A percentile compares a stretch with the other conserved stretches of the same genome.
phyloP scores from a whole-genome alignment of 2,329 filamentous ascomycete species.

The Harringtonia lauricola region DNA sequence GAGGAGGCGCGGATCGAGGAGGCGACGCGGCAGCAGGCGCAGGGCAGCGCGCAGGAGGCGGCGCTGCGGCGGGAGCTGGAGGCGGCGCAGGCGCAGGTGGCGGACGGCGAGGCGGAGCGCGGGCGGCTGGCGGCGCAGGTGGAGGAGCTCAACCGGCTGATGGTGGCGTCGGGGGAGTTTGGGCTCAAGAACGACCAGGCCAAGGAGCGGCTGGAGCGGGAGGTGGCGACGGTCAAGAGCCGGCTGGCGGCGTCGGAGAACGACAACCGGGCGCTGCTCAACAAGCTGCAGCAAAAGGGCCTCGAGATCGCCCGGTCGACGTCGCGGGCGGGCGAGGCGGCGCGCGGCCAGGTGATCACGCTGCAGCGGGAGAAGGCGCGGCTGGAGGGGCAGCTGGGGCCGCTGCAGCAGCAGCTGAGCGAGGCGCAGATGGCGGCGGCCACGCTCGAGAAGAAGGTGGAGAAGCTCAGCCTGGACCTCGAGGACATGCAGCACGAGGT shows the following conservation, averaged over 20 bases:
- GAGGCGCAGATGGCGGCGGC: constrained; percentile 76
- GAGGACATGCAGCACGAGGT: constrained; percentile 93
- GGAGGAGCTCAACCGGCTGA: constrained; percentile 75
- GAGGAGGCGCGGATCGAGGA: constrained; percentile 78
- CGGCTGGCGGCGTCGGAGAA: constrained; percentile 87
- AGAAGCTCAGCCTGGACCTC: constrained; percentile 77
- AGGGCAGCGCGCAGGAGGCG: constrained; percentile 70
- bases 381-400: constrained; percentile 71
- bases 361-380: constrained; percentile 76
- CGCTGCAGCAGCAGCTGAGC: constrained; percentile 72
- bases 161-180: constrained; percentile 81
- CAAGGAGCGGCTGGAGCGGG: constrained; percentile 85
- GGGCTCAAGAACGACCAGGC: constrained; percentile 84
- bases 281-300: constrained; percentile 95
- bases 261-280: constrained; percentile 87
- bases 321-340: constrained; percentile 74
- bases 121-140: constrained; percentile 67
- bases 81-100: constrained; percentile 62
- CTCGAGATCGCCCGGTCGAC: constrained; percentile 87
- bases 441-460: constrained; percentile 83
- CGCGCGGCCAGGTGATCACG: constrained; percentile 62
- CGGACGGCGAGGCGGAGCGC: constrained; percentile 71
- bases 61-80: constrained; percentile 72
- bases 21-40: constrained; percentile 64
- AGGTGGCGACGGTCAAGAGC: constrained; percentile 83